Percentiles rank a stretch among this genome's conserved stretches.
These are phyloP conservation scores for Pleurostoma richardsiae DNA, from an alignment of 2,329 filamentous ascomycete genomes.

Conservation along the genomic window DNA sequence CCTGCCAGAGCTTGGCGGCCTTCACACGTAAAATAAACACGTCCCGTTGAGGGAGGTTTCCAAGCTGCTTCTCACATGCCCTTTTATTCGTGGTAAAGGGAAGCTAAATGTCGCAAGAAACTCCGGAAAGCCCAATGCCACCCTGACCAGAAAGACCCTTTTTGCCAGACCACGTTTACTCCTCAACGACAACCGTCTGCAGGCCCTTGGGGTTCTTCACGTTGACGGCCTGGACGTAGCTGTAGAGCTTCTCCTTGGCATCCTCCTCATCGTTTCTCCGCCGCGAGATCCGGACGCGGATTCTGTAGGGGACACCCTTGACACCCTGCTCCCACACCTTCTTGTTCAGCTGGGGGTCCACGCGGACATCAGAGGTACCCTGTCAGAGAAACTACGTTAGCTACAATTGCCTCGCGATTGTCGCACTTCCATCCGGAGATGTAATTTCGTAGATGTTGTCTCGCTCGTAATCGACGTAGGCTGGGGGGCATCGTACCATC, in stretches of 20 bases:
- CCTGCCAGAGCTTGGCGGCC: background rate
- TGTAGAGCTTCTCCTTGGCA: slow-evolving; percentile 99
- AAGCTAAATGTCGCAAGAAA: slow-evolving; percentile 38
- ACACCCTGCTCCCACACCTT: slow-evolving; percentile 99
- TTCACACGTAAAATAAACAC: background rate
- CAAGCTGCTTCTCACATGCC: slow-evolving; percentile 21
- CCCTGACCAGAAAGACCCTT: slow-evolving; percentile 25
- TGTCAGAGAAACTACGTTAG: slow-evolving; percentile 29
- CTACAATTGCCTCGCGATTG: no score
- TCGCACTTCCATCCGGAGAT: no score
- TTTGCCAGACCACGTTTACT: slow-evolving; percentile 39
- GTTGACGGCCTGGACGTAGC: slow-evolving; percentile 99
- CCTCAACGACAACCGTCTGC: slow-evolving; percentile 81
- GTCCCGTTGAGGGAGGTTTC: background rate
- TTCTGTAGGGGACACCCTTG: slow-evolving; percentile 97
- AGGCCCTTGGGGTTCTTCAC: slow-evolving; percentile 99
- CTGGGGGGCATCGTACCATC: slow-evolving; percentile 68
- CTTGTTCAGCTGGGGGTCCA: slow-evolving; percentile 99
- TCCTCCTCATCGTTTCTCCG: slow-evolving; percentile 99
- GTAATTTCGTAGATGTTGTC: background rate
- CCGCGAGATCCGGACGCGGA: slow-evolving; percentile 97
- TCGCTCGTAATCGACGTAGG: background rate
- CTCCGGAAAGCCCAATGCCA: slow-evolving; percentile 39
- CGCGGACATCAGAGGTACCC: slow-evolving; percentile 94
- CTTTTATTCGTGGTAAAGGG: slow-evolving; percentile 34